phyloP scores from a whole-genome alignment of 805 yeast genomes.

The Maudiozyma pseudohumilis region DNA sequence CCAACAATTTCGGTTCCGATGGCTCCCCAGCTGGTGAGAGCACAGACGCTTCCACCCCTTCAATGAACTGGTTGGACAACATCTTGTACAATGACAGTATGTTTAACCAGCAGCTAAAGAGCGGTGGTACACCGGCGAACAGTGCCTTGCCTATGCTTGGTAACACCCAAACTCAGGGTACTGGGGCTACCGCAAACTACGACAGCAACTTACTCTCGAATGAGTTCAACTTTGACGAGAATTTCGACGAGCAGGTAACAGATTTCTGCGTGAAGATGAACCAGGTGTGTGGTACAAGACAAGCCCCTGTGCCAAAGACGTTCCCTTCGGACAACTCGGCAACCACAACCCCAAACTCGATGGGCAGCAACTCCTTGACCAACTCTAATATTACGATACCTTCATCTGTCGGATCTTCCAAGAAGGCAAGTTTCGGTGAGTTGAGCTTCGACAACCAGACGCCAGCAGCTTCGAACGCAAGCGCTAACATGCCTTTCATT shows the following conservation, averaged over 20 bases:
- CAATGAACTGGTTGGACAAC: conserved; percentile 10
- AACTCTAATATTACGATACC: not conserved
- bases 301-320: conserved; percentile 49
- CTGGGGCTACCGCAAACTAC: not conserved
- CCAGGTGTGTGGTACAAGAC: conserved; percentile 74
- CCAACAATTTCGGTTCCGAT: not conserved
- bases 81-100: conserved; percentile 15
- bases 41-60: not conserved
- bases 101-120: conserved; percentile 7
- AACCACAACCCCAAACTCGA: conserved; percentile 1
- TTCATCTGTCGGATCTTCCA: not conserved
- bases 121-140: not conserved
- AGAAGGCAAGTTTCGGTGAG: conserved; percentile 12
- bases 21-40: not conserved
- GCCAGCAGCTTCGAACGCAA: too few relatives aligned
- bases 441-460: conserved; percentile 6
- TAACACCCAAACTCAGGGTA: not conserved
- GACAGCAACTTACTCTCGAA: conserved; percentile 14
- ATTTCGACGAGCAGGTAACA: conserved; percentile 60
- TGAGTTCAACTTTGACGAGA: conserved; percentile 31
- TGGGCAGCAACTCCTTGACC: conserved; percentile 4
- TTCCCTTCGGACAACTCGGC: not conserved
- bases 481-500: conserved; percentile 16
- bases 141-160: conserved; percentile 7
- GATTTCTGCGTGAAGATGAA: conserved; percentile 69